phyloP scores from a whole-genome alignment of 2,329 filamentous ascomycete genomes.

The Sclerotinia subarctica region DNA sequence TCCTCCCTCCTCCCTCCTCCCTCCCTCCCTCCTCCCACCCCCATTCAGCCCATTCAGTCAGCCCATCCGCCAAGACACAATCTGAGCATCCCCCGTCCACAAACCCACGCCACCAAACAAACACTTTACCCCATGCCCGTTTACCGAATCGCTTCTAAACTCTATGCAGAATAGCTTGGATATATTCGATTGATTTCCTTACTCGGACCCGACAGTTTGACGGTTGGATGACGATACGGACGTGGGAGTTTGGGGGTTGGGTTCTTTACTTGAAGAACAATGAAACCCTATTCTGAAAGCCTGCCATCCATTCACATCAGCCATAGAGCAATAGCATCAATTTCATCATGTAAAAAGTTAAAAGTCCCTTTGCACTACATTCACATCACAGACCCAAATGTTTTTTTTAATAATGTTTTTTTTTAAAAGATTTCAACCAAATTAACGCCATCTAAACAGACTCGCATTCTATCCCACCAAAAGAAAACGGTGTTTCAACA shows the following conservation, averaged over 20 bases:
- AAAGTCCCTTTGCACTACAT: neutral
- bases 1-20: no score
- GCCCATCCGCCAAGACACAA: neutral
- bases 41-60: no score
- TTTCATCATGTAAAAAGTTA: neutral
- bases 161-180: neutral
- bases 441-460: slow-evolving; percentile 32
- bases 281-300: no score
- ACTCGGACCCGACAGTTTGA: neutral
- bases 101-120: neutral
- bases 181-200: neutral
- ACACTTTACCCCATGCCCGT: neutral
- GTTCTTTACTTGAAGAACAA: no score
- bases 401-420: slow-evolving; percentile 12
- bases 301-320: neutral
- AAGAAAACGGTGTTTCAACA: slow-evolving; percentile 12
- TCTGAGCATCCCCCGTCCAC: neutral
- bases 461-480: slow-evolving; percentile 32
- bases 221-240: no score
- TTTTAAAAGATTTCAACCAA: neutral
- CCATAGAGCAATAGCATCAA: neutral
- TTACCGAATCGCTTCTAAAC: neutral
- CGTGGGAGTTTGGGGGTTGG: neutral
- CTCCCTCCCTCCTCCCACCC: no score
- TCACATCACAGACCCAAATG: neutral